phyloP scores from a whole-genome alignment of 2,329 filamentous ascomycete species.

The Geoglossum cookeanum region DNA sequence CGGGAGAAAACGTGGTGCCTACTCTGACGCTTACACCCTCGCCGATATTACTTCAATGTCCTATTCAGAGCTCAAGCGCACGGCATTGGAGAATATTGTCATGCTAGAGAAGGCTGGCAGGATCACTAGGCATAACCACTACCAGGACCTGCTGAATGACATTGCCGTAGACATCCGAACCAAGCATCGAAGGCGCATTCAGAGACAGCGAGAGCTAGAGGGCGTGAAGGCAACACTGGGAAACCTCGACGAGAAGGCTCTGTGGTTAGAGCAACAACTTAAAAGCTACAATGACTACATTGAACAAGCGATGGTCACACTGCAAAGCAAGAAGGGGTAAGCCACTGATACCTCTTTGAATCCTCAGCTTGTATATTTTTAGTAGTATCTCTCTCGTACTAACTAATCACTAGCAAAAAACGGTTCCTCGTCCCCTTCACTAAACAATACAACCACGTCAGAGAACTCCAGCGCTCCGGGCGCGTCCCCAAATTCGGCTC shows the following conservation, averaged over 20 bases:
- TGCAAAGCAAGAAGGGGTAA: conserved; percentile 89
- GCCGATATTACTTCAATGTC: conserved; percentile 77
- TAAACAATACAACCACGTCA: conserved; percentile 96
- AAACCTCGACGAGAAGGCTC: conserved; percentile 68
- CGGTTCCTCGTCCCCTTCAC: conserved; percentile 90
- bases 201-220: conserved; percentile 80
- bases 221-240: conserved; percentile 55
- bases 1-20: conserved; percentile 58
- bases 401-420: conserved; percentile 44
- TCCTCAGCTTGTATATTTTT: neutral
- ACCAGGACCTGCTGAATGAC: conserved; percentile 94
- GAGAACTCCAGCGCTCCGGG: conserved; percentile 79
- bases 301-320: conserved; percentile 90
- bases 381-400: conserved; percentile 4
- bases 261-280: conserved; percentile 83
- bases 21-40: conserved; percentile 66
- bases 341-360: conserved; percentile 13
- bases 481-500: conserved; percentile 94
- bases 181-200: conserved; percentile 82
- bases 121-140: conserved; percentile 72
- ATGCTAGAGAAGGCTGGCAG: conserved; percentile 70
- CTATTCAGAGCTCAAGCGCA: conserved; percentile 83
- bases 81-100: conserved; percentile 85
- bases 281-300: conserved; percentile 99
- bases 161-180: conserved; percentile 94